These are phyloP conservation scores for Citrus hindsii DNA, from an alignment of 345 rosid genomes.

Conservation along the genomic window DNA sequence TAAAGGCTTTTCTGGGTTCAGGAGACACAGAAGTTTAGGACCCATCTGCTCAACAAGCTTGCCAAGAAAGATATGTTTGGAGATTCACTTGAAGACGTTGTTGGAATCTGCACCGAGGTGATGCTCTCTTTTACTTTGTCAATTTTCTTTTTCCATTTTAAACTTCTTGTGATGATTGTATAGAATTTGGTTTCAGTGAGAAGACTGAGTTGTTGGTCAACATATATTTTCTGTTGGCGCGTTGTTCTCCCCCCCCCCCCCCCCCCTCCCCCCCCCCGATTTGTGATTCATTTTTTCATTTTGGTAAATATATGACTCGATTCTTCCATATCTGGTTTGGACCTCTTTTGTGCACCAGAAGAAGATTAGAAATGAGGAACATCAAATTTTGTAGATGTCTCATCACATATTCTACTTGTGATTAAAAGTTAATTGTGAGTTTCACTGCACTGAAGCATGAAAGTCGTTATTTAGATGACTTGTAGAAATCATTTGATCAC, in stretches of 20 bases:
- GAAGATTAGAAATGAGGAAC: neutral
- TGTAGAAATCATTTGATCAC: neutral
- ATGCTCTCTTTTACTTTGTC: neutral
- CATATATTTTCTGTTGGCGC: neutral
- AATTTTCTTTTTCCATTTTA: neutral
- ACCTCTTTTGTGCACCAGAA: neutral
- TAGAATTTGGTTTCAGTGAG: neutral
- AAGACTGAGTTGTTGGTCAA: neutral
- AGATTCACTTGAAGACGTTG: constrained; percentile 62
- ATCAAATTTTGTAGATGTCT: neutral
- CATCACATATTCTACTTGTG: neutral
- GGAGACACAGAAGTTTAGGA: constrained; percentile 83
- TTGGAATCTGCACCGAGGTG: constrained; percentile 85
- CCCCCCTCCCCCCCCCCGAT: no score
- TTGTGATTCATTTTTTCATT: neutral
- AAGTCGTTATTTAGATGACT: neutral
- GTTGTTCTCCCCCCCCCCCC: neutral
- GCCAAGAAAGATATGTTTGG: constrained; percentile 63
- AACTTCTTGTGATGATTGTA: neutral
- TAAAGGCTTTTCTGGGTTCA: constrained; percentile 16
- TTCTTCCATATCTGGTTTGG: neutral
- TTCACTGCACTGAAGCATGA: neutral
- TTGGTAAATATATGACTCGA: neutral
- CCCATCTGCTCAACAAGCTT: constrained; percentile 57
- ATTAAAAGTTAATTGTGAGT: neutral